phyloP scores from a whole-genome alignment of 208 protist species.

The Strigomonas galati region DNA sequence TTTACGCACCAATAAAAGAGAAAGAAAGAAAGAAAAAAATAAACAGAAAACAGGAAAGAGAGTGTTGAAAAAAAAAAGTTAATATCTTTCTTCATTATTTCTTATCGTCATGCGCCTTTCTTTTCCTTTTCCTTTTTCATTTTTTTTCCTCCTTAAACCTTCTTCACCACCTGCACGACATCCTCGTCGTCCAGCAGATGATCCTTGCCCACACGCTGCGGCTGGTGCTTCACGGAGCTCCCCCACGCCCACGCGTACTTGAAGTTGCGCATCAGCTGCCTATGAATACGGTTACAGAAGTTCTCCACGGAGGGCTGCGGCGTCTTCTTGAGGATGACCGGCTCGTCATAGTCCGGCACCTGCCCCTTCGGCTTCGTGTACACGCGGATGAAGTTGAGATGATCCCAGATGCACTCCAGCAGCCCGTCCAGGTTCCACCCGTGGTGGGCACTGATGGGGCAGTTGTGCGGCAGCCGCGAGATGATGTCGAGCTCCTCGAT shows the following conservation, averaged over 20 bases:
- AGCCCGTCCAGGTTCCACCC: constrained; percentile 98
- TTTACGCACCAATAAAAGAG: background rate
- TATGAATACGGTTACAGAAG: constrained; percentile 98
- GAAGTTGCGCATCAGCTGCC: constrained; percentile 95
- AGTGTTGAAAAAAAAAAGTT: background rate
- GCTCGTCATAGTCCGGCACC: constrained; percentile 97
- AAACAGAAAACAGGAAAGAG: constrained; percentile 7
- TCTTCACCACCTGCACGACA: constrained; percentile 98
- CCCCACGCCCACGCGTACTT: constrained; percentile 99
- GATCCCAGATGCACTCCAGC: constrained; percentile 98
- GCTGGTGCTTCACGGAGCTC: constrained; percentile 96
- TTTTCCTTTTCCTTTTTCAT: constrained; percentile 11
- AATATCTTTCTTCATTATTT: background rate
- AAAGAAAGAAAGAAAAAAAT: background rate
- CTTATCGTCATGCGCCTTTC: background rate
- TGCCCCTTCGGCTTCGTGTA: constrained; percentile 98
- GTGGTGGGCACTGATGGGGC: constrained; percentile 96
- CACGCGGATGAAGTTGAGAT: constrained; percentile 96
- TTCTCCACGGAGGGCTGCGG: constrained; percentile 91
- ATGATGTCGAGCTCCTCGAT: constrained; percentile 98
- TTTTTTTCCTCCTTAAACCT: constrained; percentile 56
- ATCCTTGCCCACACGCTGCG: constrained; percentile 96
- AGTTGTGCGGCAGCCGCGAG: constrained; percentile 94
- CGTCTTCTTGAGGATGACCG: constrained; percentile 94
- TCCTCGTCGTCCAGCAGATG: constrained; percentile 98